Conservation (phyloP, 116 monocot genomes). For the Posidonia oceanica region DNA sequence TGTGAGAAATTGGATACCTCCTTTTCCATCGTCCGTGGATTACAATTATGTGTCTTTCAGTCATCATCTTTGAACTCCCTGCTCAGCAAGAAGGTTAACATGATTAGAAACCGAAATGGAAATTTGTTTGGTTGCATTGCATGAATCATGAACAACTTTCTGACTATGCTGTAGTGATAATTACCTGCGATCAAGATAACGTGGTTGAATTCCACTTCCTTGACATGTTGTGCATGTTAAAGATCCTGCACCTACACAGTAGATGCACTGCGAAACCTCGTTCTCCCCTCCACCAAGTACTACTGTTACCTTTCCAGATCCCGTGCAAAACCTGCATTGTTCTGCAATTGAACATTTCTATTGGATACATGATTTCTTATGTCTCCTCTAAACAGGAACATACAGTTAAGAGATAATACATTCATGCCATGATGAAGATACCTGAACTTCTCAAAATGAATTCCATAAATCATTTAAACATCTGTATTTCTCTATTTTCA, state of each 20-base stretch:
- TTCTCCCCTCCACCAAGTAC: conserved; percentile 64
- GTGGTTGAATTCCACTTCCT: conserved; percentile 83
- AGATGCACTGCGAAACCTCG: conserved; percentile 71
- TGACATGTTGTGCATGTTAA: conserved; percentile 91
- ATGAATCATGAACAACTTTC: no score
- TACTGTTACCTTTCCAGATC: conserved; percentile 57
- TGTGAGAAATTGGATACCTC: not conserved
- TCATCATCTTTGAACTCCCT: conserved; percentile 81
- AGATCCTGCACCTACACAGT: conserved; percentile 73
- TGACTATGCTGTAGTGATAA: not conserved
- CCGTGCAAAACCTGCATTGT: conserved; percentile 73
- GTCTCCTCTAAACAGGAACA: not conserved
- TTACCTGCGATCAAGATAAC: conserved; percentile 88
- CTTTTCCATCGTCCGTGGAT: not conserved
- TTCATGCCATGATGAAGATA: no score
- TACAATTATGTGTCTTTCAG: conserved; percentile 7
- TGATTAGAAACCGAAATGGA: no score
- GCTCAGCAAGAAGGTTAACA: not conserved
- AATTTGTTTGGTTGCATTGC: no score
- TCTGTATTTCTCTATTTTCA: no score
- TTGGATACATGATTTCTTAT: conserved; percentile 2
- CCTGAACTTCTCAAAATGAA: no score
- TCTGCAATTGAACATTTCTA: conserved; percentile 41
- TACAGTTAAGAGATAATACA: not conserved
- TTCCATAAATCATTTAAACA: no score